phyloP scores from a whole-genome alignment of 371 early-diverging fungal species.

The Apophysomyces trapeziformis region DNA sequence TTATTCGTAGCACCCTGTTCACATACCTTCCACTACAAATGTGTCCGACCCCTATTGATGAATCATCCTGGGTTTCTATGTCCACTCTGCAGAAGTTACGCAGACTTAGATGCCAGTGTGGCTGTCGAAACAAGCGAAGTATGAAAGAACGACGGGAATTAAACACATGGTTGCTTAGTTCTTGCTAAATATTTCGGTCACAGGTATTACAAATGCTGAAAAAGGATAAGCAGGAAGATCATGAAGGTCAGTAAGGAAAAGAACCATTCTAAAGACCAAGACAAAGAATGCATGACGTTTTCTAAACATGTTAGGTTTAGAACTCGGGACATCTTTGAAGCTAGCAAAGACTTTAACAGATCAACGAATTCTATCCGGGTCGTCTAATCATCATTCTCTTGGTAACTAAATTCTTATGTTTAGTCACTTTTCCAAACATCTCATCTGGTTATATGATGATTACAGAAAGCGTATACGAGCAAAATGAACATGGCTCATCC shows the following conservation, averaged over 20 bases:
- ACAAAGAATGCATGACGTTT: neutral
- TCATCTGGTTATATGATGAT: neutral
- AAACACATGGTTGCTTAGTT: neutral
- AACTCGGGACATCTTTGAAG: neutral
- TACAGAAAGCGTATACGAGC: constrained; percentile 3
- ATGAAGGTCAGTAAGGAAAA: neutral
- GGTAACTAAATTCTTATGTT: neutral
- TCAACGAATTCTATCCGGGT: neutral
- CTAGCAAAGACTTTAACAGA: neutral
- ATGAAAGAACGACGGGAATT: neutral
- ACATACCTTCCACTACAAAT: constrained; percentile 93
- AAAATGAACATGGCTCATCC: neutral
- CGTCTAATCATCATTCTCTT: constrained; percentile 1
- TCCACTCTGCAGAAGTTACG: constrained; percentile 91
- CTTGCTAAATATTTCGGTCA: neutral
- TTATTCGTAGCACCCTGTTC: constrained; percentile 93
- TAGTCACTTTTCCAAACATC: neutral
- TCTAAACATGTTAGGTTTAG: neutral
- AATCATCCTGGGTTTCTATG: constrained; percentile 80
- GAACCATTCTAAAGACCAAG: neutral
- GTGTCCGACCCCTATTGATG: constrained; percentile 68
- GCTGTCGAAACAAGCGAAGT: constrained; percentile 57
- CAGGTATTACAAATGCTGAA: constrained; percentile 9
- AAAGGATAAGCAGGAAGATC: constrained; percentile 2
- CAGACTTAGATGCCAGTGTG: constrained; percentile 78